Base-by-base conservation (phyloP, 73 alveolate species). In the Paramecium caudatum region DNA sequence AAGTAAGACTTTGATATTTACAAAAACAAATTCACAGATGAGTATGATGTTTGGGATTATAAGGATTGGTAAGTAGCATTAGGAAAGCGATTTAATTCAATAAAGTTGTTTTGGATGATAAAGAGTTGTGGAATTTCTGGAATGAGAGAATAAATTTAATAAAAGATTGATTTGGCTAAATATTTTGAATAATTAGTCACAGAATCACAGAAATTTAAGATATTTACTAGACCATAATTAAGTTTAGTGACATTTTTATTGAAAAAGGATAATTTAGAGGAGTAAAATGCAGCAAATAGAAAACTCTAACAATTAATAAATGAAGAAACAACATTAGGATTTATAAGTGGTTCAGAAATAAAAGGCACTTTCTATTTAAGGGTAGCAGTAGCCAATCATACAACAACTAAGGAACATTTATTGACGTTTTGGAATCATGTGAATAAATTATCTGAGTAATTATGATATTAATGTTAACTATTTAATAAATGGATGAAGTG, bases 1-100 rank as follows among this genome's bases (percentile, higher is more conserved):
- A 78, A 86, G n/a, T 21, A 25, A 9, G 93, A 78, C 16, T 86
- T 86, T 63, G 68, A 36, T 45, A 41, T 86, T 21, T 62, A 49
- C 45, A 63, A 86, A 32, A 86, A 86, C 65, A 55, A 70, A 23
- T 86, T 23, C 19, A 41, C 93, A 63, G 74, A 48, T 0, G 25
- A 39, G 21, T 70, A 65, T 9, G 88, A 86, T 62, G 87, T 78
- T 2, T 49, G 74, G 82, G 93, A 86, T 86, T 70, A 70, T 32
- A 86, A 86, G 27, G 93, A 86, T 86, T 86, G 93, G 93, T 43
- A 62, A 43, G 84, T 86, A 6, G 93, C 86, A 21, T 86, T 86
- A 47, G 93, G 93, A 3, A 70, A 78, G 36, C 61, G 93, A 86
- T 86, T 70, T 48, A 86, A 86, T 65, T 47, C 90, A 4, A 21